Evolutionary conservation across 805 yeast genomes (phyloP).

Genomic region (Brettanomyces anomalus): DNA sequence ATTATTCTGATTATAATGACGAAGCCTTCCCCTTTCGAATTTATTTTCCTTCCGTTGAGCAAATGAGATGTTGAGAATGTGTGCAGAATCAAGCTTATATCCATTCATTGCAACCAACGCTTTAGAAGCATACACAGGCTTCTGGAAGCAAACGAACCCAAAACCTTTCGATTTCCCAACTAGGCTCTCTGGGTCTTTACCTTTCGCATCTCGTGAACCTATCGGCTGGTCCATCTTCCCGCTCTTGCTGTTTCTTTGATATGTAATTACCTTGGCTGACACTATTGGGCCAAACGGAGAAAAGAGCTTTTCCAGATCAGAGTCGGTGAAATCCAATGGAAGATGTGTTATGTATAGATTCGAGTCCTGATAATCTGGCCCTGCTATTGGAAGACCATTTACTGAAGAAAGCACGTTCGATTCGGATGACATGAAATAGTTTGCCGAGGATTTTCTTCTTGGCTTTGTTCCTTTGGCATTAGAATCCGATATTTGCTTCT

Average conservation of each 20-base stretch:
- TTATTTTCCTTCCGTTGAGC: slow-evolving; percentile 67
- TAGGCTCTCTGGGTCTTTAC: slow-evolving; percentile 2
- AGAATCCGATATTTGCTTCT: not conserved
- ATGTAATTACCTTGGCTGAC: slow-evolving; percentile 48
- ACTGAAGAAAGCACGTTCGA: slow-evolving; percentile 20
- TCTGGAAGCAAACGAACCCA: slow-evolving; percentile 71
- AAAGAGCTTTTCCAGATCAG: slow-evolving; percentile 37
- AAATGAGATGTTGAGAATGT: slow-evolving; percentile 45
- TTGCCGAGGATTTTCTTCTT: slow-evolving; percentile 1
- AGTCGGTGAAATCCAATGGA: slow-evolving; percentile 46
- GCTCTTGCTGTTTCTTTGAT: slow-evolving; percentile 15
- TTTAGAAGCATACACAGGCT: slow-evolving; percentile 54
- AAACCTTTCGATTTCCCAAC: slow-evolving; percentile 55
- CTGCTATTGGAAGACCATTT: slow-evolving; percentile 32
- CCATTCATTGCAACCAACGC: slow-evolving; percentile 63
- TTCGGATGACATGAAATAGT: slow-evolving; percentile 21
- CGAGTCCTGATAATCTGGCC: slow-evolving; percentile 52
- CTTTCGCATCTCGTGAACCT: slow-evolving; percentile 3
- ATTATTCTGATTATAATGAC: slow-evolving; percentile 28
- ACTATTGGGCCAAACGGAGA: slow-evolving; percentile 40
- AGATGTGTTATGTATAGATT: slow-evolving; percentile 65
- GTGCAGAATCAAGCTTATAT: slow-evolving; percentile 27
- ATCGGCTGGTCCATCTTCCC: slow-evolving; percentile 16
- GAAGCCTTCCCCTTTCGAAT: slow-evolving; percentile 24
- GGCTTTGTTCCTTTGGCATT: not conserved